A percentile compares a stretch with the other conserved stretches of the same genome.
Conservation (phyloP, 2,329 filamentous ascomycete genomes). For the Ophiosphaerella narmari region DNA sequence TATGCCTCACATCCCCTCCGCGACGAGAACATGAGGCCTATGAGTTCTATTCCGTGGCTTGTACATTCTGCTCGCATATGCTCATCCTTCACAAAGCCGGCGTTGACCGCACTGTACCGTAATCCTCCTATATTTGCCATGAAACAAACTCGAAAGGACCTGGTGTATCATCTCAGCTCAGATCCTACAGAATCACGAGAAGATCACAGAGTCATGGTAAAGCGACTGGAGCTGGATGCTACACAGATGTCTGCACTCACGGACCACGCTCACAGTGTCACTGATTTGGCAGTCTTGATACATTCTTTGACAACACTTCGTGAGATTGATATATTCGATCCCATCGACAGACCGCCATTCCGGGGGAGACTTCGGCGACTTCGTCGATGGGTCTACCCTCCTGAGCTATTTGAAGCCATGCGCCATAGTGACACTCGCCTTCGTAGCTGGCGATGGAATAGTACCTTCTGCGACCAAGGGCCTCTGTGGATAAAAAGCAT, state of each 20-base stretch:
- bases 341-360: slow-evolving; percentile 69
- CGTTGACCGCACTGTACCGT: slow-evolving; percentile 72
- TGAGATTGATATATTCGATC: slow-evolving; percentile 73
- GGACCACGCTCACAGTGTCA: slow-evolving; percentile 57
- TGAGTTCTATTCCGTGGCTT: slow-evolving; percentile 64
- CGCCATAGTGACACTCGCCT: slow-evolving; percentile 54
- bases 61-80: slow-evolving; percentile 64
- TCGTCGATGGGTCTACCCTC: slow-evolving; percentile 70
- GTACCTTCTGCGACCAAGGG: slow-evolving; percentile 48
- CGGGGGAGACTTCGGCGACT: slow-evolving; percentile 58
- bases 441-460: slow-evolving; percentile 62
- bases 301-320: slow-evolving; percentile 68
- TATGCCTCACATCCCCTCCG: slow-evolving; percentile 66
- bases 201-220: slow-evolving; percentile 74
- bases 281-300: slow-evolving; percentile 64
- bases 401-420: slow-evolving; percentile 68
- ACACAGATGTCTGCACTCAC: slow-evolving; percentile 60
- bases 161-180: slow-evolving; percentile 61
- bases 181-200: slow-evolving; percentile 43
- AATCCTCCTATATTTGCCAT: slow-evolving; percentile 66
- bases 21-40: slow-evolving; percentile 51
- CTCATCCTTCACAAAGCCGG: slow-evolving; percentile 70
- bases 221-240: slow-evolving; percentile 71
- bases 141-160: slow-evolving; percentile 50
- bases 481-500: slow-evolving; percentile 45